phyloP scores from a whole-genome alignment of 2,329 filamentous ascomycete species.

The Xylaria hypoxylon region DNA sequence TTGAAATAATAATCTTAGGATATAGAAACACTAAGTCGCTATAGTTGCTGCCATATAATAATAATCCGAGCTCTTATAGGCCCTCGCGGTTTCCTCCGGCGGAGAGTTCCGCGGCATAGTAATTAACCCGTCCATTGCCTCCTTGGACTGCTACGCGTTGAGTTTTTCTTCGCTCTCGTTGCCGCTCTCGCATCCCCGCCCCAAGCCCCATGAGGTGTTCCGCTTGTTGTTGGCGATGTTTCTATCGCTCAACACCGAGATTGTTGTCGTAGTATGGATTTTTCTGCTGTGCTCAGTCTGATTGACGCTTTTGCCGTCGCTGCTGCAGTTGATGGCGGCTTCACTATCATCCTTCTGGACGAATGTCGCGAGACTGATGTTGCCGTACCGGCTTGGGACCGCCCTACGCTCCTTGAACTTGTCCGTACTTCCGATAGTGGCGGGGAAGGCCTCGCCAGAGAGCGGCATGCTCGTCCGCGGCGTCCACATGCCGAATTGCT shows the following conservation, averaged over 20 bases:
- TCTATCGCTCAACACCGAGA: slow-evolving; percentile 15
- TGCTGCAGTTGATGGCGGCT: slow-evolving; percentile 8
- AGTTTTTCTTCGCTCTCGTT: slow-evolving; percentile 10
- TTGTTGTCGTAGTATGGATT: slow-evolving; percentile 19
- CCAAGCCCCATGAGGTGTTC: background rate
- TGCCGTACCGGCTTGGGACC: background rate
- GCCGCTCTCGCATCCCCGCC: slow-evolving; percentile 1
- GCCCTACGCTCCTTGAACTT: slow-evolving; percentile 1
- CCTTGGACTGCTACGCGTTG: slow-evolving; percentile 2
- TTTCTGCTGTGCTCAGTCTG: slow-evolving; percentile 5
- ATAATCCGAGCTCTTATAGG: background rate
- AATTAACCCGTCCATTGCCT: slow-evolving; percentile 3
- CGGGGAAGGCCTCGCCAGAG: slow-evolving; percentile 3
- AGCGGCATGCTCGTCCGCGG: slow-evolving; percentile 21
- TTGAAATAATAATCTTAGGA: background rate
- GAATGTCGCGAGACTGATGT: slow-evolving; percentile 14
- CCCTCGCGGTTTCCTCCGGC: background rate
- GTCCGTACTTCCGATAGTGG: slow-evolving; percentile 5
- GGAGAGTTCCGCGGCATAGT: slow-evolving; percentile 9
- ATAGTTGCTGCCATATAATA: background rate
- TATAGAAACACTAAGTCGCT: background rate
- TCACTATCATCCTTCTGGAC: slow-evolving; percentile 8
- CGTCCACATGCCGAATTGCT: slow-evolving; percentile 45
- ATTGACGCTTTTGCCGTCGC: slow-evolving; percentile 8
- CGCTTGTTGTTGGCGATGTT: background rate